phyloP scores from a whole-genome alignment of 345 rosid genomes.

The Eucalyptus urophylla region DNA sequence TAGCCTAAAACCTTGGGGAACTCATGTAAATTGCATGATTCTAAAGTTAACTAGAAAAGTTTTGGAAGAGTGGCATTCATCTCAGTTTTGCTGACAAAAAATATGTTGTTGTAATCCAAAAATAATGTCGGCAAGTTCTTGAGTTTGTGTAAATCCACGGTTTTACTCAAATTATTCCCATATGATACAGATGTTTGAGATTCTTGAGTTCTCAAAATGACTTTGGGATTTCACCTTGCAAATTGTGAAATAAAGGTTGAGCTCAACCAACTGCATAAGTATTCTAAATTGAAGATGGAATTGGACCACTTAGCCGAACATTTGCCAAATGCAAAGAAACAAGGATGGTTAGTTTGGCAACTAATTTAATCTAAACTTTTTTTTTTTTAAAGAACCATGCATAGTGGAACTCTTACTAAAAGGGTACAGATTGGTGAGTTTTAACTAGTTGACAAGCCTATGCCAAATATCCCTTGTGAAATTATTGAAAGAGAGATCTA shows the following conservation, averaged over 20 bases:
- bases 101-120: no score
- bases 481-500: no score
- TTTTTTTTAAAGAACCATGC: no score
- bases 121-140: neutral
- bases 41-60: no score
- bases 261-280: neutral
- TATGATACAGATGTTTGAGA: neutral
- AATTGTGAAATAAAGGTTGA: neutral
- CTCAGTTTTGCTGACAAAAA: no score
- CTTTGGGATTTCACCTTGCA: neutral
- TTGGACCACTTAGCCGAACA: neutral
- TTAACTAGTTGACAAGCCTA: no score
- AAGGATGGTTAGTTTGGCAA: neutral
- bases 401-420: no score
- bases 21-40: no score
- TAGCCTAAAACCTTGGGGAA: no score
- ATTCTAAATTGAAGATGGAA: neutral
- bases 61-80: no score
- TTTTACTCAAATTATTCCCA: neutral
- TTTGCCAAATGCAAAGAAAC: neutral
- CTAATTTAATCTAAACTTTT: fast-evolving
- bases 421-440: no score
- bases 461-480: fast-evolving
- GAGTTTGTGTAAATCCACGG: neutral
- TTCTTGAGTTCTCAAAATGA: neutral